Base-by-base conservation (phyloP, 345 rosid species). In the Excoecaria cochinchinensis region DNA sequence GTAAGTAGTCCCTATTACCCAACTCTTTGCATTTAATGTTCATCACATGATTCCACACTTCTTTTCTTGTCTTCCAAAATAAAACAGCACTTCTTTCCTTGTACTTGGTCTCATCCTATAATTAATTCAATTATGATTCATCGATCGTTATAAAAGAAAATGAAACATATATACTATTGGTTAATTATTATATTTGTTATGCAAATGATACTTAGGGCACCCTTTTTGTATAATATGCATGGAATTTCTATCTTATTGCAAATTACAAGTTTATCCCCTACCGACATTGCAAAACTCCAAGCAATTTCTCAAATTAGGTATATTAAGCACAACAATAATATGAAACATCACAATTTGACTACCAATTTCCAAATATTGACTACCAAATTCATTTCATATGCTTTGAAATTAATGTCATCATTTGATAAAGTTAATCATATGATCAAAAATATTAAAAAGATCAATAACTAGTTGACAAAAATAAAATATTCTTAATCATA, bases 41-140 rank as follows among this genome's bases (percentile, higher is more conserved):
- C 79, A 14, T 84, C 89, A 84, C 87, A 84, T 80, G 89, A 84
- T 84, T 84, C 84, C 83, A 76, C 58, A 53, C 78, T 67, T 73
- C 72, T 66, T 46, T 79, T 70, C 75, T 70, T 59, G 65, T 51
- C 82, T 84, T 77, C 69, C 84, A 69, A 80, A 74, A 73, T 82
- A 80, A 80, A 78, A 84, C 87, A 84, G 80, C 80, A 67, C 84
- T 77, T 19, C 71, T 78, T 78, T 74, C 80, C 40, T 81, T 74
- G 86, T 82, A 61, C 82, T 80, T 80, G 81, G 84, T 80, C 85
- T 84, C 78, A 77, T 74, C 15, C 36, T 56, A 38, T 31, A 19
- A 44, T 44, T 56, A 56, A 56, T 63, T 38, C 14, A 51, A 8
- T 51, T 51, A 51, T 51, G 15, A 51, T 11, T 24, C 8, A 31